phyloP scores from a whole-genome alignment of 2,329 filamentous ascomycete genomes.

The Chalaropsis thielavioides region DNA sequence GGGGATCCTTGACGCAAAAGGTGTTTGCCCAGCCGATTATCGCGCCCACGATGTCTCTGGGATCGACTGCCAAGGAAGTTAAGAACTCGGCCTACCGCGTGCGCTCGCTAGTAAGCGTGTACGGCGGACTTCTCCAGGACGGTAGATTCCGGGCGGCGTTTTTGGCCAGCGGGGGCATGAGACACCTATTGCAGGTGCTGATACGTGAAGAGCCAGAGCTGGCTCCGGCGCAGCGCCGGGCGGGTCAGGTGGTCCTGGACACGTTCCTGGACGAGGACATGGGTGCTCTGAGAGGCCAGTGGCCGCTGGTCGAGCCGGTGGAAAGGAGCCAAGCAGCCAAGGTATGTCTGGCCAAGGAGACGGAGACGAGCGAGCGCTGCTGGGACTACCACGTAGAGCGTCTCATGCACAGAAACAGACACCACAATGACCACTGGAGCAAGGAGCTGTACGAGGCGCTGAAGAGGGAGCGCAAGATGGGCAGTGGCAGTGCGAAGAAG shows the following conservation, averaged over 20 bases:
- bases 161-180: constrained; percentile 39
- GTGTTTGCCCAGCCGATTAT: constrained; percentile 6
- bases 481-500: constrained; percentile 18
- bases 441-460: constrained; percentile 28
- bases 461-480: constrained; percentile 23
- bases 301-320: constrained; percentile 31
- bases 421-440: constrained; percentile 33
- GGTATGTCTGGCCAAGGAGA: constrained; percentile 25
- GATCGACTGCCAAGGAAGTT: constrained; percentile 14
- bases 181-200: constrained; percentile 39
- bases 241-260: constrained; percentile 45
- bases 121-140: constrained; percentile 44
- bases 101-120: constrained; percentile 31
- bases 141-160: constrained; percentile 40
- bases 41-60: background rate
- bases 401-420: constrained; percentile 27
- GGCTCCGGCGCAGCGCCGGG: constrained; percentile 37
- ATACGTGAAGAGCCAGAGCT: constrained; percentile 26
- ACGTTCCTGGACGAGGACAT: constrained; percentile 53
- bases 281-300: constrained; percentile 43
- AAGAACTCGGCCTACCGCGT: constrained; percentile 25
- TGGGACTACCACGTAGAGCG: constrained; percentile 41
- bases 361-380: constrained; percentile 34
- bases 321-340: constrained; percentile 22
- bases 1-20: constrained; percentile 17